phyloP scores from a whole-genome alignment of 306 rosid genomes.

The Delonix regia region DNA sequence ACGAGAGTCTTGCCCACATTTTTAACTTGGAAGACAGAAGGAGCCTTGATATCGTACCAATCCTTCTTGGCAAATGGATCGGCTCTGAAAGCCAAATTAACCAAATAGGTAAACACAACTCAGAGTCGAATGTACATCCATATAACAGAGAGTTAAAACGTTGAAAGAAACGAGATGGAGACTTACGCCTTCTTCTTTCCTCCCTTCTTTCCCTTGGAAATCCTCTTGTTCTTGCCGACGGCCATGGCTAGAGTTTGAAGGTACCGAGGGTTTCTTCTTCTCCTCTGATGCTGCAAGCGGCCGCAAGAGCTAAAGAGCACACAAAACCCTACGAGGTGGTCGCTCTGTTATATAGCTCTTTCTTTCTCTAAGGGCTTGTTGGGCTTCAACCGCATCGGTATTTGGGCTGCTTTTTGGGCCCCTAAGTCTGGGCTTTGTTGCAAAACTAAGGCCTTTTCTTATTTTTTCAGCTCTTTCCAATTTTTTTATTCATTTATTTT shows the following conservation, averaged over 20 bases:
- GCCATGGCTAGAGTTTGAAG: slow-evolving; percentile 48
- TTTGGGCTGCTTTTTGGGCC: no score
- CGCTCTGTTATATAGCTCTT: neutral
- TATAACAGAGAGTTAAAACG: neutral
- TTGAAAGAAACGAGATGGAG: neutral
- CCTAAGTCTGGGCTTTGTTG: no score
- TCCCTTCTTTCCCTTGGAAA: slow-evolving; percentile 83
- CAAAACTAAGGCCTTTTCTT: neutral
- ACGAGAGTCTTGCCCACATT: slow-evolving; percentile 73
- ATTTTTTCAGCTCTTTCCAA: no score
- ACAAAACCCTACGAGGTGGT: slow-evolving; percentile 42
- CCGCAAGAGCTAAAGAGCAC: neutral
- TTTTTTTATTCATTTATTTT: no score
- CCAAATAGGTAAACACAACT: no score
- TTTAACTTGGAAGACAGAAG: slow-evolving; percentile 49
- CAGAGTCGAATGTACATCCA: neutral
- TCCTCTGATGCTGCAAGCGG: neutral
- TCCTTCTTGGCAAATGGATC: slow-evolving; percentile 78
- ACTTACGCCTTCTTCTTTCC: slow-evolving; percentile 81
- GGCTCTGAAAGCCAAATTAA: slow-evolving; percentile 34
- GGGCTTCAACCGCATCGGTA: no score
- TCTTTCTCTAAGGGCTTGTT: neutral
- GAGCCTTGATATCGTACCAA: slow-evolving; percentile 71
- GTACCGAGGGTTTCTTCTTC: neutral
- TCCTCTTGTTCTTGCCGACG: slow-evolving; percentile 76